phyloP scores from a whole-genome alignment of 352 stramenopile genomes.

The Globisporangium spinosum region DNA sequence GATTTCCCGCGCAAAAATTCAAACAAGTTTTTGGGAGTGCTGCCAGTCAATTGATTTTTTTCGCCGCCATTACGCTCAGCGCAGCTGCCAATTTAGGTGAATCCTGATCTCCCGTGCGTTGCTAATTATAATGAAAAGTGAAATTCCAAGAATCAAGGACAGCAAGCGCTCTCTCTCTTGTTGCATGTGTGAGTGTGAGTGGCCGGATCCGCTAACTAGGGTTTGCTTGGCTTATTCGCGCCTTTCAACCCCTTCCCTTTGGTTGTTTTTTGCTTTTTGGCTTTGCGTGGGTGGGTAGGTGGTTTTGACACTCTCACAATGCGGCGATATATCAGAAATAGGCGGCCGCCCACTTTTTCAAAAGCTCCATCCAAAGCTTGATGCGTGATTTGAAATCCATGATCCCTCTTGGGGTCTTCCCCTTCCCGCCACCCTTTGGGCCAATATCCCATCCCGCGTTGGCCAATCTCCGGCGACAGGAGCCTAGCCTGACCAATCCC shows the following conservation, averaged over 20 bases:
- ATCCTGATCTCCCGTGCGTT: neutral
- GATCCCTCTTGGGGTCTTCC: neutral
- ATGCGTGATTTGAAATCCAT: conserved; percentile 4
- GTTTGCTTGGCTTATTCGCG: neutral
- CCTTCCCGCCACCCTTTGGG: neutral
- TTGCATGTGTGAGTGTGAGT: neutral
- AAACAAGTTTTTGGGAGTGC: neutral
- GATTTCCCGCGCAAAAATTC: neutral
- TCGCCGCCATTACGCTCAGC: neutral
- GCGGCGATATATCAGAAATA: conserved; percentile 6
- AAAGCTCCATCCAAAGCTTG: neutral
- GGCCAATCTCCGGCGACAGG: neutral
- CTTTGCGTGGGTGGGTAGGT: neutral
- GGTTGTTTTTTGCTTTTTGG: neutral
- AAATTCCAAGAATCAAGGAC: neutral
- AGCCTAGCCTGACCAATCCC: neutral
- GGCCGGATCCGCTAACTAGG: neutral
- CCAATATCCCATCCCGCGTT: neutral
- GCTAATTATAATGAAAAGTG: neutral
- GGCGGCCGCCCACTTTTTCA: neutral
- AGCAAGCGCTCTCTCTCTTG: neutral
- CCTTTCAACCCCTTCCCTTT: neutral
- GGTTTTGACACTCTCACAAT: neutral
- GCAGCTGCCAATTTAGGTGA: neutral
- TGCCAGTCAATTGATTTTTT: neutral